phyloP scores from a whole-genome alignment of 2,329 filamentous ascomycete species.

The Phialophora expanda region DNA sequence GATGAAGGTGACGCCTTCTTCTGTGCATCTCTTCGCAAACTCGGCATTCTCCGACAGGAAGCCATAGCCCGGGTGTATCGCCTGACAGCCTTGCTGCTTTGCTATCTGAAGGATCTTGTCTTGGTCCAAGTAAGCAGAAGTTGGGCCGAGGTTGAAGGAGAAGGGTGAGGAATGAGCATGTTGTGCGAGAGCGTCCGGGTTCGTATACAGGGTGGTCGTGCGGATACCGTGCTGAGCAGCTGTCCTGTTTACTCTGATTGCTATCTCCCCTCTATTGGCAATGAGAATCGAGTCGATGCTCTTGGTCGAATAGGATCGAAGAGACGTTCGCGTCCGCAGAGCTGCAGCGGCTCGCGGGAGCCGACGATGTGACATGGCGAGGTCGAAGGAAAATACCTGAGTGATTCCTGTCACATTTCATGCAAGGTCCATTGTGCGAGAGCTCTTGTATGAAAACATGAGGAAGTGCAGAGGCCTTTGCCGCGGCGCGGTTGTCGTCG shows the following conservation, averaged over 20 bases:
- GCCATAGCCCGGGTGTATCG: conserved; percentile 94
- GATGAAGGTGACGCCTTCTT: conserved; percentile 92
- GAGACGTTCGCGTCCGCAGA: conserved; percentile 16
- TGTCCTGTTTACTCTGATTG: conserved; percentile 87
- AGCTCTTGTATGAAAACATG: not conserved
- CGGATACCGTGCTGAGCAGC: conserved; percentile 86
- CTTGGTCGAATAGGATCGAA: conserved; percentile 24
- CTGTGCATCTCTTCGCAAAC: conserved; percentile 85
- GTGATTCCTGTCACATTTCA: conserved; percentile 11
- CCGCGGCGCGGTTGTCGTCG: conserved; percentile 27
- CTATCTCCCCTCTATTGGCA: conserved; percentile 96
- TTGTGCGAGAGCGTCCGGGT: conserved; percentile 83
- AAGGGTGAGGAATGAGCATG: conserved; percentile 85
- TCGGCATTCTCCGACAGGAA: conserved; percentile 82
- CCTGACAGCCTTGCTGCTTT: conserved; percentile 82
- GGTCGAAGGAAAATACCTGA: not conserved
- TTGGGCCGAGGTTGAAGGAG: conserved; percentile 80
- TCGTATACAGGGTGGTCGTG: conserved; percentile 93
- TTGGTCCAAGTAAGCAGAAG: conserved; percentile 89
- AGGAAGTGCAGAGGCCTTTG: not conserved
- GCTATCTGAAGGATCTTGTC: conserved; percentile 89
- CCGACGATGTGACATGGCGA: conserved; percentile 23
- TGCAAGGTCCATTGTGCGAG: not conserved
- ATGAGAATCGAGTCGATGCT: conserved; percentile 63
- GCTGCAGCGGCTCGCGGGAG: conserved; percentile 26